Evolutionary conservation across 352 stramenopile species (phyloP), one percentile per base, ranked within the genome.

Genomic region (Thraustotheca clavata): DNA sequence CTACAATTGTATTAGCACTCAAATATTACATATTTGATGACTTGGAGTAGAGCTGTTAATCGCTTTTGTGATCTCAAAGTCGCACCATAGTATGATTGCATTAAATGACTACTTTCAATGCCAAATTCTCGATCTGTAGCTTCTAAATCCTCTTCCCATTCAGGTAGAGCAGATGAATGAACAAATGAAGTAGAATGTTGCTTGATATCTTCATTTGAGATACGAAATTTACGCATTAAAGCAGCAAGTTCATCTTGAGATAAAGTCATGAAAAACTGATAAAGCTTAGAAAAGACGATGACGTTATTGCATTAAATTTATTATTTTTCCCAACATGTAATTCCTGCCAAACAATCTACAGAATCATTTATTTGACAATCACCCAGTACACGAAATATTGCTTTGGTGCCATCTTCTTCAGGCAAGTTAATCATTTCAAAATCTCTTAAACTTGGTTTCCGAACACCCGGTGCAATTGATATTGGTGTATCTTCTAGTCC

Each of bases 31-130:
- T 4, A 47, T 24, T 27, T n/a, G n/a, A n/a, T 24, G 39, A 24
- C 27, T 31, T 2, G 43, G 3, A 52, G 3, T 43, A 24, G 2
- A 52, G 24, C 43, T 52, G 43, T 52, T 31, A 52, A 24, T 14
- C 9, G 2, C 11, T 33, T 63, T 31, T 52, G 24, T 24, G 43
- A 31, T 14, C 2, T 6, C 11, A 43, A 16, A 20, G 31, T 52
- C 24, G n/a, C n/a, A 2, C 43, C 24, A 29, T 63, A 63, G 36
- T 63, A 63, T 9, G 55, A 33, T 33, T 57, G 55, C 55, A 63
- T 29, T 7, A 63, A 24, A 31, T 63, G 36, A 41, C 55, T 63
- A 41, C 55, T 63, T 33, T 54, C 55, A 35, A 63, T 24, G 33
- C 55, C 55, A 24, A 63, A 63, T 27, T 35, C 39, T 18, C 55